Base-by-base conservation (phyloP, 2,329 filamentous ascomycete genomes). In the Ophiosphaerella herpotricha region DNA sequence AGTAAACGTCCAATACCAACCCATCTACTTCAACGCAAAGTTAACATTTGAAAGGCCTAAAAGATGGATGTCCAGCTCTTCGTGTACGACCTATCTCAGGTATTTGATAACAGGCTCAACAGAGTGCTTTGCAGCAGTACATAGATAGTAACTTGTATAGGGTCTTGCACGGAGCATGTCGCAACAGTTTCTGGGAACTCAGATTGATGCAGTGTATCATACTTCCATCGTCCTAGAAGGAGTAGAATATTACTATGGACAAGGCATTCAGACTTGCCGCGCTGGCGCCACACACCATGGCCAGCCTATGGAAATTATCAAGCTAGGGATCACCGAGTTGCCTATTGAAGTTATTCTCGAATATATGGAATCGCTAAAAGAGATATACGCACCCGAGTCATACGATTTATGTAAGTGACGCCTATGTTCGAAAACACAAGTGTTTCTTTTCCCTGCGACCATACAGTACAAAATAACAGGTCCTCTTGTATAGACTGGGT, bases 131-230 rank as follows among this genome's bases (percentile, higher is more conserved):
- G 4, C 2, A 33, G 12, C 16, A 33, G n/a, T 4, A 23, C 37
- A n/a, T 12, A 31, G 1, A 29, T 35, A 14, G 51, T 61, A 36
- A 66, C 40, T 18, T 26, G 36, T 37, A 2, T 18, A 83, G 80
- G 82, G 82, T 61, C 76, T 85, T 58, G 82, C 82, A 43, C 75
- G 81, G 24, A 58, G 59, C 31, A 82, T 85, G 70, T 85, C 82
- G 11, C 71, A 69, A 42, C 75, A 81, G 40, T 77, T 89, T 39
- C 81, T 87, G 4, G 86, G 86, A 1, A 82, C 80, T 1, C 85
- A 88, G 44, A 90, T 97, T 42, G 93, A 97, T 72, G 94, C 94
- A 46, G 85, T 99, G 45, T 97, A 97, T 63, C 94, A 99, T 72
- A 97, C 94, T 0, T 90, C 92, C 0, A 86, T 99, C 46, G 87